Base-by-base conservation (phyloP, 1,284 basidiomycete genomes). In the Cutaneotrichosporon cavernicola region DNA sequence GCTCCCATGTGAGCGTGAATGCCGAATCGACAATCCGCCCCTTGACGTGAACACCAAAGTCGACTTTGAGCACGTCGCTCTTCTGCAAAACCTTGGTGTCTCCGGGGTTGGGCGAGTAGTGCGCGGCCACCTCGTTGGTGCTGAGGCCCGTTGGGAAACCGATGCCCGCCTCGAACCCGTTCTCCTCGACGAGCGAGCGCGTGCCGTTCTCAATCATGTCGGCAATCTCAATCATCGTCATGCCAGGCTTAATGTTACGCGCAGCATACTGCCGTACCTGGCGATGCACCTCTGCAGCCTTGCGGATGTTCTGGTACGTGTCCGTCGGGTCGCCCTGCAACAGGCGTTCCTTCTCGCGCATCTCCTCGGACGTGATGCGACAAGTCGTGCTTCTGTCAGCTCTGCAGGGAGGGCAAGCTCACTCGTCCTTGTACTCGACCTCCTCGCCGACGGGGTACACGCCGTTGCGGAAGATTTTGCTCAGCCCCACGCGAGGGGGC, bases 71-170 rank as follows among this genome's bases (percentile, higher is more conserved):
- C 26, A 98, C 90, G 75, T 99, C 96, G 47, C 87, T 86, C 62
- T 87, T 81, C 74, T 91, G 85, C 47, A 99, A 83, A 30, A 96
- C 92, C 64, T 83, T 87, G 32, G 87, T 96, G 81, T 98, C 96
- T 32, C 94, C 94, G 1, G 93, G 88, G 80, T 99, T 99, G 14
- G 97, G 97, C 5, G 92, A 90, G 79, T 93, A 99, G 81, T 99
- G 97, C 32, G 97, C 97, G 0, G 97, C 97, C 68, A 92, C 92
- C 78, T 97, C 86, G 81, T 99, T 99, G 69, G 95, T 80, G 79
- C 89, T 95, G 68, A 99, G 82, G 40, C 97, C 97, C 2, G 96
- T 99, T n/a, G 97, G 97, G 83, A 99, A 93, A 18, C 95, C 93
- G 74, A 99, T 85, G 14, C 97, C 91, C 64, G 86, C 83, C 57